Base-by-base conservation (phyloP, 2,329 filamentous ascomycete genomes). In the Coleophoma crateriformis region DNA sequence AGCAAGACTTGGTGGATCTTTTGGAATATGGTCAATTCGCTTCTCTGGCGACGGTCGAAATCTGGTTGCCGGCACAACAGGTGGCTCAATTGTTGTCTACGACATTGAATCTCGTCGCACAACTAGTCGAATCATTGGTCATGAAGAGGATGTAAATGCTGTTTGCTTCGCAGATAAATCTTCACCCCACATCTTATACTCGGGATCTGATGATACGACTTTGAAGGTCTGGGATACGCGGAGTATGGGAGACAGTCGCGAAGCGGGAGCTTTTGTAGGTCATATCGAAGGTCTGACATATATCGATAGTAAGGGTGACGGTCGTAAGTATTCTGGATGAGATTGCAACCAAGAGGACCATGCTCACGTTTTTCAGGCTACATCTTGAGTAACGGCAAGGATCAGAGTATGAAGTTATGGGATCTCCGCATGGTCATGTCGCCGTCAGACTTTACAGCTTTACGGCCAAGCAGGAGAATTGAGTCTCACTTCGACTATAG, bases 321-420 rank as follows among this genome's bases (percentile, higher is more conserved):
- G 83, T 4, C 74, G 83, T 64, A 51, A 52, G 63, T 57, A 14
- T 4, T 33, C 10, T 37, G 2, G 27, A 27, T 27, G 6, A 27
- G 27, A 27, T 27, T 27, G 27, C 27, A 27, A 27, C 27, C 27
- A n/a, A 20, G 13, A 4, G 20, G 32, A 46, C 20, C 32, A 8
- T 35, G 17, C 37, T 22, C 13, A 49, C 37, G 15, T 13, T 2
- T 7, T 32, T 1, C 40, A 65, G 63, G 64, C 50, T 97, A 97
- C 66, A 87, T 97, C 8, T 79, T 99, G 22, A 91, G 86, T 57
- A 99, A 99, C 61, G 89, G 84, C 54, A 99, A 97, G 65, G 94
- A 99, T 64, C 94, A 97, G 67, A 92, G 85, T 39, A 95, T 95
- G 82, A 97, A 97, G 69, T 77, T 99, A 0, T 99, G 94, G 94